Evolutionary conservation across 2,329 filamentous ascomycete genomes (phyloP), one percentile per base, ranked within the genome.

Genomic region (Pseudocercospora fijiensis): DNA sequence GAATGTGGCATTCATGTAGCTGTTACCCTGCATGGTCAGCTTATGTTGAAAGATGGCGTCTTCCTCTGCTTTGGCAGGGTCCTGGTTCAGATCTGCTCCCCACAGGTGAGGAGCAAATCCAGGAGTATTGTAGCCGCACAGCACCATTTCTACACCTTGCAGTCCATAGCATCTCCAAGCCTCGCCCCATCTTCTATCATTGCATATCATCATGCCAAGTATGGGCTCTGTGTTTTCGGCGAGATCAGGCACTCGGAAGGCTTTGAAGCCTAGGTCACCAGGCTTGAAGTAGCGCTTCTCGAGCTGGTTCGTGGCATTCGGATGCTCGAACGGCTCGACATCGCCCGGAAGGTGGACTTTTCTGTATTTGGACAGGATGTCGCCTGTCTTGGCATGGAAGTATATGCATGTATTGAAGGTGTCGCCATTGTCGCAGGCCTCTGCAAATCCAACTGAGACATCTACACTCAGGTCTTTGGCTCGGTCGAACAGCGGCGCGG

Each of bases 301-400:
- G 4, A 85, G 78, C 72, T 84, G 83, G 67, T 84, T 81, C 2
- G 79, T 78, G 0, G 79, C 80, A 10, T 78, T 75, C 9, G 80
- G 79, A 49, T 80, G 76, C 1, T 76, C 73, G 30, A 82, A 78
- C 11, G 82, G 81, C 67, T 84, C 81, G 52, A 78, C 76, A 7
- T 80, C 80, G 1, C 83, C 83, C 0, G 83, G 83, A 4, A 85
- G 75, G 67, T 85, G 83, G 3, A 84, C 76, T 70, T 85, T 85
- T 65, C 82, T 77, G 70, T 85, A 85, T 69, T 84, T 85, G 13
- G 76, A 75, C 16, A 85, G 67, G 8, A 83, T 75, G 28, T 73
- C 68, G 11, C 75, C 76, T 11, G 74, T 70, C 7, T 73, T 73
- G 6, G 78, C 78, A n/a, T 81, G 82, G 71, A 80, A 85, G 69